Evolutionary conservation across 2,329 filamentous ascomycete genomes (phyloP), one percentile per base, ranked within the genome.

Genomic region (Penicillium glabrum): DNA sequence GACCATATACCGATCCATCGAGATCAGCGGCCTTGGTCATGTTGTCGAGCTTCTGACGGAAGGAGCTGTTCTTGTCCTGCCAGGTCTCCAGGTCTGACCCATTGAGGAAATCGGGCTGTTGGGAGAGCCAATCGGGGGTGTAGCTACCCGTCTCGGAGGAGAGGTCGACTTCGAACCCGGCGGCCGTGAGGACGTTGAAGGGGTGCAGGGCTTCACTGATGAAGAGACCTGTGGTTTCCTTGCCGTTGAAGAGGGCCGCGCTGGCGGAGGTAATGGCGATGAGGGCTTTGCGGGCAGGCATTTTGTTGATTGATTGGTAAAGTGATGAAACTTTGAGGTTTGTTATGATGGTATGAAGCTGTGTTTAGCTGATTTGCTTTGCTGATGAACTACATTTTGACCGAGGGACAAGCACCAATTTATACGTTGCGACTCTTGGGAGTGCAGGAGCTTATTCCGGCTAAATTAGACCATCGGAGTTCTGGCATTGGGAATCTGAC

Each of bases 161-260:
- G 27, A 81, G 69, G 58, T 81, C 78, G 48, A 80, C 78, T 53
- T 79, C 75, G 62, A 82, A 80, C 1, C 60, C 68, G 1, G 63
- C 63, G 2, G 67, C 70, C 6, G 57, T 67, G 55, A 82, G 71
- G 23, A 80, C 78, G 19, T 79, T 76, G 72, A 71, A 82, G 0
- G 79, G 79, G 58, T 82, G 79, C 8, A 81, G 71, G 16, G 79
- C 79, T 62, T 82, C 79, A 51, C 66, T 74, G 57, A 82, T 76
- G 68, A 81, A 82, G 48, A 81, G 64, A 11, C 76, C 78, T 7
- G 62, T 63, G 2, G 75, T 77, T 58, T 75, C 72, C 49, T 76
- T 73, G 57, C 75, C 75, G 3, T 75, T 55, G 57, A 71, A 76
- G n/a, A 77, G 71, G 26, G 69, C 61, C n/a, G 73, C 77, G 13